Base-by-base conservation (phyloP, 176 grass and related monocot genomes). In the Pontederia crassipes region DNA sequence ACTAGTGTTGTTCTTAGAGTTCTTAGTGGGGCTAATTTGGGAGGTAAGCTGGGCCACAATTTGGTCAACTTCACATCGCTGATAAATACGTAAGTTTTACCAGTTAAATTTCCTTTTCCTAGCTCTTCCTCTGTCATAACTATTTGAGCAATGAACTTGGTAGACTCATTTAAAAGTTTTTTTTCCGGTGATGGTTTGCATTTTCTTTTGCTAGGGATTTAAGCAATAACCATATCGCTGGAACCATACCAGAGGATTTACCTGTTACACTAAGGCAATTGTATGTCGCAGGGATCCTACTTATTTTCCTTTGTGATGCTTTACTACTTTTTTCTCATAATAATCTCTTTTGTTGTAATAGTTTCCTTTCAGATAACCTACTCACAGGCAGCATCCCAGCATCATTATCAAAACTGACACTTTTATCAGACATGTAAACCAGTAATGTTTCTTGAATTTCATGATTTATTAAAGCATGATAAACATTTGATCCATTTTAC, bases 181-280 rank as follows among this genome's bases (percentile, higher is more conserved):
- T 11, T 1, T 58, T 8, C 55, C 28, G 57, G 10, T 28, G 17
- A 26, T 0, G 47, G 45, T 10, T 40, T 40, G 32, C 32, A 40
- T 15, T 10, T 11, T 49, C 12, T 57, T 27, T 24, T 61, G 52
- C 28, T 71, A 97, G 92, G 81, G 85, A 90, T 87, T 81, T 97
- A 58, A 90, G 92, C 83, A 87, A 97, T 79, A 97, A 97, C 48
- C 72, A 77, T 62, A 87, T 97, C 12, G 81, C 62, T 52, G 92
- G 92, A 65, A 77, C 56, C 59, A 83, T 97, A 85, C 86, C 92
- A 9, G 78, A 80, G 40, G 80, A 87, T 67, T 82, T 90, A 70
- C 92, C 92, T 70, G 55, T 45, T 62, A 66, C 76, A 40, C 18
- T 84, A 10, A 62, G 50, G 58, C n/a, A 58, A 8, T 69, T 84